Evolutionary conservation across 73 alveolate genomes (phyloP), one percentile per base, ranked within the genome.

Genomic region (Blepharisma stoltei): DNA sequence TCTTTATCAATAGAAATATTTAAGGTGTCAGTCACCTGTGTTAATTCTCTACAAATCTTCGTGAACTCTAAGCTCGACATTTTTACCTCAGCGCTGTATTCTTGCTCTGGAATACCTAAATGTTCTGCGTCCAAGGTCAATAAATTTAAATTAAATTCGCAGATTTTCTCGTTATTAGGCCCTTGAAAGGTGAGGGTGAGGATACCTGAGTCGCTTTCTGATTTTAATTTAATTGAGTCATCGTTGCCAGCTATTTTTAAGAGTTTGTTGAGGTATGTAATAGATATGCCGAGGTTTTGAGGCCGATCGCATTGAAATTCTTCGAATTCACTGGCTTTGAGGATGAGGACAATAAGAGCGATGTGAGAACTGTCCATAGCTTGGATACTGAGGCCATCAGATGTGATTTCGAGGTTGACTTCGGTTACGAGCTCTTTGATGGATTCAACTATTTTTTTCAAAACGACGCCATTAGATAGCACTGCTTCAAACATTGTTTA

Each of bases 311-410:
- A 90, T 73, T 98, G 83, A 80, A 90, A 96, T 80, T 86, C 91
- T 90, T 96, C 97, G 87, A 96, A 96, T 45, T 97, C 98, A 67
- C 94, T 95, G 84, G 89, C 92, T 55, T 94, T 71, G 81, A 96
- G 88, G 89, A 88, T 75, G 80, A 97, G 80, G 46, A 98, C 89
- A 7, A 96, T 99, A 83, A 96, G 78, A 8, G 99, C 99, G 21
- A 96, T 99, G 75, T 96, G 99, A n/a, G 99, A 91, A 65, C 96
- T 84, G 89, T 97, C 99, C 99, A 97, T 96, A 53, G 99, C 97
- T 87, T 96, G 97, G 81, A 97, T 89, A 52, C 97, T 87, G 53
- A 97, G 92, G 60, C 99, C 99, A 77, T 89, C 88, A 53, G 95
- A 95, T 44, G 95, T 85, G 77, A 93, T 89, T 70, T 97, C 98